Conservation (phyloP, 1,284 basidiomycete species). For the Cutaneotrichosporon mucoides region DNA sequence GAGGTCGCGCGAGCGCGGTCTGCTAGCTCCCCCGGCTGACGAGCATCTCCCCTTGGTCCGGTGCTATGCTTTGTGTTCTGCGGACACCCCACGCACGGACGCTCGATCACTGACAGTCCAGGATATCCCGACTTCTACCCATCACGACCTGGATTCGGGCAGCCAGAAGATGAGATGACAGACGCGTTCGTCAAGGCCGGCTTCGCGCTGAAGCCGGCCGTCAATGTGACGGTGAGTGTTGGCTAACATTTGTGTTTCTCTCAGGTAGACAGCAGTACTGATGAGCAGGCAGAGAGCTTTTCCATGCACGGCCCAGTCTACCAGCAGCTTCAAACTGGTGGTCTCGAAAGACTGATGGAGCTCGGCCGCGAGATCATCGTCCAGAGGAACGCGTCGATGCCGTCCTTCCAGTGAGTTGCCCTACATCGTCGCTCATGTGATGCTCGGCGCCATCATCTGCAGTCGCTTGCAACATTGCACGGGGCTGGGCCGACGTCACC, state of each 20-base stretch:
- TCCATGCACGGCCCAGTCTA: slow-evolving; percentile 56
- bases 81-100: neutral
- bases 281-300: slow-evolving; percentile 54
- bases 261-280: neutral
- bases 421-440: no score
- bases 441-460: no score
- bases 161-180: slow-evolving; percentile 79
- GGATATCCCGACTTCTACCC: slow-evolving; percentile 84
- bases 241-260: no score
- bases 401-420: slow-evolving; percentile 23
- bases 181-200: slow-evolving; percentile 75
- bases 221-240: slow-evolving; percentile 39
- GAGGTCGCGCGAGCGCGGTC: no score
- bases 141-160: slow-evolving; percentile 70
- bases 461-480: no score
- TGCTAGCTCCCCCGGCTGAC: no score
- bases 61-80: no score
- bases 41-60: no score
- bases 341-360: slow-evolving; percentile 66
- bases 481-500: no score
- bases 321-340: slow-evolving; percentile 52
- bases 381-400: slow-evolving; percentile 51
- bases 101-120: slow-evolving; percentile 36
- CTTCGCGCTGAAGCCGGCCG: slow-evolving; percentile 58
- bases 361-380: slow-evolving; percentile 74